Conservation (phyloP, 2,329 filamentous ascomycete species). For the Venturia aucupariae region DNA sequence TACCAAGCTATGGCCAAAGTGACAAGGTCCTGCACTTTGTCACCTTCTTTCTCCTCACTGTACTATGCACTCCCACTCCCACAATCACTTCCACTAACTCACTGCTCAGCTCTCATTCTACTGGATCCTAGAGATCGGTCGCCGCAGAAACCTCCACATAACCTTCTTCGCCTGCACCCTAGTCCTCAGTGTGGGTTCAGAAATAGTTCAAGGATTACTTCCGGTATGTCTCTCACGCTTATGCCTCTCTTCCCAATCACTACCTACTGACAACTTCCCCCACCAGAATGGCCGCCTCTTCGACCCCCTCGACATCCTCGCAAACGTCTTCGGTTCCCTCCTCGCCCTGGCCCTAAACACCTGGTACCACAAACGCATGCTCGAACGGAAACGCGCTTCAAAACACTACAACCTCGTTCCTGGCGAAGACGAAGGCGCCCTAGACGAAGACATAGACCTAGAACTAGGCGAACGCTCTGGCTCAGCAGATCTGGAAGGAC, state of each 20-base stretch:
- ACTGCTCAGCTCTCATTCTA: conserved; percentile 59
- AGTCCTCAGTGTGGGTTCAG: conserved; percentile 61
- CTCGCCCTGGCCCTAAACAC: conserved; percentile 64
- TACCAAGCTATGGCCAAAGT: conserved; percentile 55
- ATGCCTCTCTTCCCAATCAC: not conserved
- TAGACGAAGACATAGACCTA: conserved; percentile 44
- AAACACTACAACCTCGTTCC: conserved; percentile 65
- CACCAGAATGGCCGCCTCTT: conserved; percentile 43
- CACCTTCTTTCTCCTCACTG: conserved; percentile 83
- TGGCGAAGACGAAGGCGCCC: conserved; percentile 38
- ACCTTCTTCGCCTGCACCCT: conserved; percentile 74
- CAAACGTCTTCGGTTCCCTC: conserved; percentile 74
- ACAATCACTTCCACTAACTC: conserved; percentile 8
- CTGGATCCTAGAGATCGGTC: conserved; percentile 89
- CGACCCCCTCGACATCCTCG: conserved; percentile 77
- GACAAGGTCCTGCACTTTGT: conserved; percentile 83
- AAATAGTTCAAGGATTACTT: conserved; percentile 65
- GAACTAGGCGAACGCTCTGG: conserved; percentile 60
- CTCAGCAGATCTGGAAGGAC: conserved; percentile 24
- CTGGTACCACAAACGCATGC: conserved; percentile 93
- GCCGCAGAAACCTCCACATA: conserved; percentile 74
- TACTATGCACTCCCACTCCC: conserved; percentile 29
- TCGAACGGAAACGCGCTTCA: conserved; percentile 70
- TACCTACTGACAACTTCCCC: too few relatives aligned
- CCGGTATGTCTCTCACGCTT: conserved; percentile 45